These are phyloP conservation scores for Cystobasidium tubakii DNA, from an alignment of 768 basidiomycete species.

Conservation along the genomic window DNA sequence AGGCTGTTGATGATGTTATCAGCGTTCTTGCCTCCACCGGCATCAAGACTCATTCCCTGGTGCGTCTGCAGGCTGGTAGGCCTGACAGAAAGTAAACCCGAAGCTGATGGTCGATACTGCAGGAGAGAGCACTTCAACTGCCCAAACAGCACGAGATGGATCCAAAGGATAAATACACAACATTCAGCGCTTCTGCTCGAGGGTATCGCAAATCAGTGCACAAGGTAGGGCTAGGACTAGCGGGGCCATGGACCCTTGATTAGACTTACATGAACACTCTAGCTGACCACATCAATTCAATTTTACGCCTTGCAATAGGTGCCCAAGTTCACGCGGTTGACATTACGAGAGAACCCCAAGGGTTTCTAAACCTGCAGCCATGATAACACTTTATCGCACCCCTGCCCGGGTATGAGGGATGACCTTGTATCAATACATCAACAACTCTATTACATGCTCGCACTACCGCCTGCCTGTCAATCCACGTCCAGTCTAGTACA, in stretches of 20 bases:
- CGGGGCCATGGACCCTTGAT: background rate
- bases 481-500: conserved; percentile 22
- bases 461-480: background rate
- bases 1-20: conserved; percentile 88
- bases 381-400: no score
- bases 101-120: conserved; percentile 7
- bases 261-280: no score
- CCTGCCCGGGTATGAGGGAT: no score
- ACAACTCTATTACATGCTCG: conserved; percentile 2
- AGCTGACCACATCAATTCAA: no score
- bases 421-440: background rate
- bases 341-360: conserved; percentile 30
- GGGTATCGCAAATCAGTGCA: conserved; percentile 36
- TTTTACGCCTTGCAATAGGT: conserved; percentile 15
- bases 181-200: conserved; percentile 54
- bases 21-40: conserved; percentile 78
- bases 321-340: conserved; percentile 34
- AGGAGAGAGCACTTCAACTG: conserved; percentile 70
- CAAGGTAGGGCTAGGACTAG: conserved; percentile 20
- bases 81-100: background rate
- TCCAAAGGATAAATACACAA: conserved; percentile 89
- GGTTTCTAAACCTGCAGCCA: conserved; percentile 19
- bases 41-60: conserved; percentile 67
- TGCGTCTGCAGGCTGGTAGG: conserved; percentile 51
- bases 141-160: conserved; percentile 93